Percentiles rank a stretch among this genome's conserved stretches.
These are phyloP conservation scores for Coprinopsis sp. DNA, from an alignment of 768 basidiomycete species.

Conservation along the genomic window DNA sequence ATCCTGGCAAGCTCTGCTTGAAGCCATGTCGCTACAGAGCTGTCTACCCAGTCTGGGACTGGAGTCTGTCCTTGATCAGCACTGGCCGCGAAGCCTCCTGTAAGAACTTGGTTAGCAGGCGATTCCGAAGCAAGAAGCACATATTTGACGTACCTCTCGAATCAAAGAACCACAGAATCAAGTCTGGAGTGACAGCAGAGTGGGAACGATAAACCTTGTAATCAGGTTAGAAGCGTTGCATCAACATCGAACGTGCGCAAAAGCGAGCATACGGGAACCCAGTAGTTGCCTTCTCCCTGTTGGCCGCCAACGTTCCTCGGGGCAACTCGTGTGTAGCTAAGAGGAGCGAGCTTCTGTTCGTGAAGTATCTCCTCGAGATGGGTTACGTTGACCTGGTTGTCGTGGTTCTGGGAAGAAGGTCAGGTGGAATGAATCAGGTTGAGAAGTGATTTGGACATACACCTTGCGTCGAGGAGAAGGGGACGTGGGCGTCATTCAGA, in stretches of 20 bases:
- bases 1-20: conserved; percentile 45
- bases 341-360: conserved; percentile 50
- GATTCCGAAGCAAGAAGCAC: background rate
- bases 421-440: background rate
- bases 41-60: conserved; percentile 67
- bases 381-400: conserved; percentile 69
- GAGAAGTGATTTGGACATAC: conserved; percentile 32
- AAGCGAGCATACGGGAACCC: conserved; percentile 58
- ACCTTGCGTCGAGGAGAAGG: conserved; percentile 67
- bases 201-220: conserved; percentile 37
- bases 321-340: conserved; percentile 60
- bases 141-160: conserved; percentile 46
- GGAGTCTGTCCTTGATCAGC: conserved; percentile 31
- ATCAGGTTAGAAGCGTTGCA: too few species aligned
- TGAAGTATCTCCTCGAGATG: conserved; percentile 63
- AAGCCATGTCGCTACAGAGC: conserved; percentile 59
- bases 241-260: too few species aligned
- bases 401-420: conserved; percentile 51
- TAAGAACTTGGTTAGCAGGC: background rate
- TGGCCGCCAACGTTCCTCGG: conserved; percentile 59
- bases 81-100: conserved; percentile 49
- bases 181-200: background rate
- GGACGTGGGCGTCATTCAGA: conserved; percentile 49
- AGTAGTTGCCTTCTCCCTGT: conserved; percentile 67
- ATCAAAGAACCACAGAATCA: conserved; percentile 64